A percentile compares a stretch with the other conserved stretches of the same genome.
phyloP scores from a whole-genome alignment of 345 rosid genomes.

The Viola odorata region DNA sequence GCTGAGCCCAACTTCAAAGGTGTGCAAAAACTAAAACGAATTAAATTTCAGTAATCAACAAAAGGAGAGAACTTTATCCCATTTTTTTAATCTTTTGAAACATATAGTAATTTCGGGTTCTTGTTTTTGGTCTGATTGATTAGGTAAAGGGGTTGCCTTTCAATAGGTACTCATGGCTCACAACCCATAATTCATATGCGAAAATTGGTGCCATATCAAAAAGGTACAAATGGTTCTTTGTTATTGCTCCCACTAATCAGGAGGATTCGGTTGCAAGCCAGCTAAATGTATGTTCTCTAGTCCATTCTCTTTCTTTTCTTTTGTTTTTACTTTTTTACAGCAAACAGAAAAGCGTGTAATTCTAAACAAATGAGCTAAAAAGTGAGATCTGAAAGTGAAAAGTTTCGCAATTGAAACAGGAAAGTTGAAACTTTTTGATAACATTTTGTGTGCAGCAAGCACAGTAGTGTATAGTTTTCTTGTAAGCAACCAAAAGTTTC shows the following conservation, averaged over 20 bases:
- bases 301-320: conserved; percentile 6
- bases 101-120: neutral
- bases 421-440: too few relatives aligned
- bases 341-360: too few relatives aligned
- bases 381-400: too few relatives aligned
- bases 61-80: too few relatives aligned
- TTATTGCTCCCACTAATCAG: conserved; percentile 28
- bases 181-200: conserved; percentile 59
- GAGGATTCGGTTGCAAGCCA: conserved; percentile 27
- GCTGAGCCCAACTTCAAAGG: conserved; percentile 21
- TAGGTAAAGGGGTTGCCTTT: conserved; percentile 37
- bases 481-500: too few relatives aligned
- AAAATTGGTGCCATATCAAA: conserved; percentile 27
- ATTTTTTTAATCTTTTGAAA: neutral
- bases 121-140: neutral
- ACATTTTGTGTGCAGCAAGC: too few relatives aligned
- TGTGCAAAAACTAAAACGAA: neutral
- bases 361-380: too few relatives aligned
- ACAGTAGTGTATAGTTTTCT: too few relatives aligned
- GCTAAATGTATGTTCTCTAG: conserved; percentile 26
- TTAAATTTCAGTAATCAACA: too few relatives aligned
- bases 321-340: neutral
- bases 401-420: too few relatives aligned
- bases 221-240: conserved; percentile 12
- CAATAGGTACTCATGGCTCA: conserved; percentile 49